Conservation (phyloP, 352 stramenopile species). For the Peronosclerospora sorghi region DNA sequence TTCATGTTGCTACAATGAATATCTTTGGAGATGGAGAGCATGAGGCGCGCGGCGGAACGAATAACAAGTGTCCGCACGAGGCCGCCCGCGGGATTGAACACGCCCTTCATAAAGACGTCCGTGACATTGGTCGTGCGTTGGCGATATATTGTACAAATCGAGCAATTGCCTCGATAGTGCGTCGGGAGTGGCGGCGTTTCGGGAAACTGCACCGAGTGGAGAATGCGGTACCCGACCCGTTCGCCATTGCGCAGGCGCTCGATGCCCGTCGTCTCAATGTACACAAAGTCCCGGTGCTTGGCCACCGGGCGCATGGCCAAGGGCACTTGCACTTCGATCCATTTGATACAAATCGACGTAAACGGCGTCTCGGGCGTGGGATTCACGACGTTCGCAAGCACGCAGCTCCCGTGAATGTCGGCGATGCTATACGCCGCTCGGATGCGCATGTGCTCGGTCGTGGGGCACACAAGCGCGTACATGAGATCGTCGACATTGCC, state of each 20-base stretch:
- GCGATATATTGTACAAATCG: constrained; percentile 43
- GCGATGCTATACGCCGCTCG: constrained; percentile 35
- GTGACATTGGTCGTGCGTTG: constrained; percentile 37
- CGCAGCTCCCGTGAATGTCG: constrained; percentile 27
- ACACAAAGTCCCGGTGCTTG: constrained; percentile 38
- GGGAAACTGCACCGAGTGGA: constrained; percentile 33
- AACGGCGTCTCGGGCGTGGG: constrained; percentile 27
- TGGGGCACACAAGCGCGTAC: constrained; percentile 22
- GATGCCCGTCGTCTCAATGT: constrained; percentile 31
- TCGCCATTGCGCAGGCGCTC: constrained; percentile 23
- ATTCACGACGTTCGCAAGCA: constrained; percentile 24
- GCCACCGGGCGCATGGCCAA: constrained; percentile 23
- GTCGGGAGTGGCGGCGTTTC: constrained; percentile 26
- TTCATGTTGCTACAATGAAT: constrained; percentile 50
- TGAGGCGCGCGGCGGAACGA: constrained; percentile 14
- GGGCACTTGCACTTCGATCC: constrained; percentile 29
- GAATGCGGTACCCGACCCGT: constrained; percentile 31
- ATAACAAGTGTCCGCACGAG: constrained; percentile 30
- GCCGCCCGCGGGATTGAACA: constrained; percentile 24
- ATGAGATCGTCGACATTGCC: constrained; percentile 29
- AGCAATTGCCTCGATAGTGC: constrained; percentile 39
- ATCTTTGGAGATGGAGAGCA: constrained; percentile 26
- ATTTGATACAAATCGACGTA: constrained; percentile 31
- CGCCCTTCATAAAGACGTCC: constrained; percentile 42
- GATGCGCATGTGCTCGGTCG: constrained; percentile 25